phyloP scores from a whole-genome alignment of 2,329 filamentous ascomycete species.

The Hymenoscyphus occultus region DNA sequence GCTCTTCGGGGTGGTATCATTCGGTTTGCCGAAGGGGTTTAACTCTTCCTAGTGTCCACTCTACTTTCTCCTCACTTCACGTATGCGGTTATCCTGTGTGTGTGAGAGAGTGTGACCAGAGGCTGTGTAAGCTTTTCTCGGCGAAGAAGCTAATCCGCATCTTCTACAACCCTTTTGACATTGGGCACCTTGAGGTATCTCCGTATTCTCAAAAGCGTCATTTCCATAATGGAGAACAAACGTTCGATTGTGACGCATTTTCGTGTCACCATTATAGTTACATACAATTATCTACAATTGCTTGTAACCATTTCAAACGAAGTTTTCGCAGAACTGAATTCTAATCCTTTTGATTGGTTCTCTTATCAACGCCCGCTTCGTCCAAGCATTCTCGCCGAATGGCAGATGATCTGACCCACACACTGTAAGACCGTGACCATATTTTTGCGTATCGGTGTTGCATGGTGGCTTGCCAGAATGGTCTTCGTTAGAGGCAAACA shows the following conservation, averaged over 20 bases:
- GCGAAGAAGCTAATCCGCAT: neutral
- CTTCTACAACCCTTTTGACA: neutral
- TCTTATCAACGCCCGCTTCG: constrained; percentile 14
- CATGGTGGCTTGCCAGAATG: constrained; percentile 22
- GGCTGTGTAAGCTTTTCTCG: constrained; percentile 8
- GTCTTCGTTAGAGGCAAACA: constrained; percentile 26
- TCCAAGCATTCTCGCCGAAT: constrained; percentile 24
- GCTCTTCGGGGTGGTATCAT: neutral
- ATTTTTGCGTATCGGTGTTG: constrained; percentile 17
- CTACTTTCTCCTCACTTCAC: neutral
- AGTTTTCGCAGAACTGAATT: constrained; percentile 10
- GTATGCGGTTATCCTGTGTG: neutral
- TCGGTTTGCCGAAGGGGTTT: neutral
- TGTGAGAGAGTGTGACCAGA: constrained; percentile 2
- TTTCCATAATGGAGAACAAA: constrained; percentile 3
- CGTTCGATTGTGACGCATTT: constrained; percentile 7
- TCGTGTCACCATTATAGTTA: constrained; percentile 14
- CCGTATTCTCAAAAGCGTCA: constrained; percentile 1
- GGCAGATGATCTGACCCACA: constrained; percentile 23
- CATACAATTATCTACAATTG: neutral
- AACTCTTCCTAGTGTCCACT: neutral
- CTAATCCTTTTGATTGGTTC: constrained; percentile 16
- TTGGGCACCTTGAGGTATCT: constrained; percentile 10
- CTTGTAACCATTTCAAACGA: constrained; percentile 15
- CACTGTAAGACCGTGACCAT: constrained; percentile 24